A percentile compares a stretch with the other conserved stretches of the same genome.
Conservation (phyloP, 148 eudicot species). For the Camellia japonica region DNA sequence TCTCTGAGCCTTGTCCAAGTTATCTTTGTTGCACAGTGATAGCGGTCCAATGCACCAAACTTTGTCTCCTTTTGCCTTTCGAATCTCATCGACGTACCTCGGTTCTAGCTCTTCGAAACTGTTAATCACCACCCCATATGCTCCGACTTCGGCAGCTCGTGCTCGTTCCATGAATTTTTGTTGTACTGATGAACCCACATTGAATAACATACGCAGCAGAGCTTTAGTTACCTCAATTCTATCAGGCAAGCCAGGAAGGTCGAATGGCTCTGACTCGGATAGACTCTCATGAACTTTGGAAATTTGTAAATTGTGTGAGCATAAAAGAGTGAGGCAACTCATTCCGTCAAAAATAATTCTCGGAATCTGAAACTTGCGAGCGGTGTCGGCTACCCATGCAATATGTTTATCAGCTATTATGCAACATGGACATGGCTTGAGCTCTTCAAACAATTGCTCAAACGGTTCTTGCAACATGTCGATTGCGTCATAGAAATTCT, state of each 20-base stretch:
- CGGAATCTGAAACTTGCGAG: background rate
- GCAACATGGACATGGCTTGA: background rate
- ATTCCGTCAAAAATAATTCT: no score
- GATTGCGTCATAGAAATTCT: background rate
- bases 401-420: background rate
- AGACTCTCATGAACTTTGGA: conserved; percentile 10
- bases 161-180: background rate
- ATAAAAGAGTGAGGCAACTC: no score
- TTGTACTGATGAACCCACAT: background rate
- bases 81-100: no score
- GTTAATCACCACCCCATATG: background rate
- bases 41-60: no score
- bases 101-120: no score
- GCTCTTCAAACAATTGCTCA: background rate
- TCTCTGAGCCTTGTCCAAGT: no score
- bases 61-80: no score
- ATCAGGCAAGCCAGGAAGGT: conserved; percentile 25
- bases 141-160: background rate
- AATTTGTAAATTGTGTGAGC: background rate
- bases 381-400: background rate
- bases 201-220: conserved; percentile 7
- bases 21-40: no score
- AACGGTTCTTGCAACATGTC: background rate
- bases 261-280: conserved; percentile 9
- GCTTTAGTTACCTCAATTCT: conserved; percentile 19